Conservation (phyloP, 306 rosid species). For the cucumber (Cucumis sativus) region Cucumber_9930_V3 NC_026659.2:16995001-16995500, state of each 20-base stretch:
- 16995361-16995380: constrained; percentile 1
- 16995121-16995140: constrained; percentile 12
- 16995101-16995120: not conserved
- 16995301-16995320: constrained; percentile 22
- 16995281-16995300: not conserved
- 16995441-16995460: too few relatives aligned
- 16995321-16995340: constrained; percentile 18
- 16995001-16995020: constrained; percentile 11
- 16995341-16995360: constrained; percentile 44
- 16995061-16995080: not conserved
- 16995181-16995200: constrained; percentile 10
- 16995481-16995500: too few relatives aligned
- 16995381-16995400: too few relatives aligned
- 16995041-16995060: constrained; percentile 3
- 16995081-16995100: not conserved
- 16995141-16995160: constrained; percentile 31
- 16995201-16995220: not conserved
- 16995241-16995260: constrained; percentile 11
- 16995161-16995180: constrained; percentile 4
- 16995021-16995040: not conserved
- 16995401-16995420: not conserved
- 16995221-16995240: constrained; percentile 33
- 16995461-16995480: too few relatives aligned
- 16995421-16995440: constrained; percentile 17
- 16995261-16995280: not conserved